Percentiles rank a stretch among this genome's conserved stretches.
These are phyloP conservation scores for Metarhizium rileyi DNA, from an alignment of 2,329 filamentous ascomycete species.

Conservation along the genomic window DNA sequence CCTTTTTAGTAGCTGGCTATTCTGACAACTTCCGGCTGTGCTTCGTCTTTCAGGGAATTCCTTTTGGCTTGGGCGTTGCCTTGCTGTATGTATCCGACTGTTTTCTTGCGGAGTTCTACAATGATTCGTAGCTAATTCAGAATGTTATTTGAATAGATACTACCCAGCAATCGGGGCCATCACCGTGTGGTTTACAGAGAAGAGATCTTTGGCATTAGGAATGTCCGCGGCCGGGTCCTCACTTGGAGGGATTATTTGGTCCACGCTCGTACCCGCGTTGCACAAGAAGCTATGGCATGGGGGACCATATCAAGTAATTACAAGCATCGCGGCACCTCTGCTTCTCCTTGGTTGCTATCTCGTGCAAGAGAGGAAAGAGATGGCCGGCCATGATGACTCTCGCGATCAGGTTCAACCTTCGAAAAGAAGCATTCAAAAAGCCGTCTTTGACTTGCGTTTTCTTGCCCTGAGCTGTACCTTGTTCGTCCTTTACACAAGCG, in stretches of 20 bases:
- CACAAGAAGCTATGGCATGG: constrained; percentile 4
- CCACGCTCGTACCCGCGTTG: constrained; percentile 15
- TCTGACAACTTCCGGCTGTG: constrained; percentile 26
- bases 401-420: constrained; percentile 7
- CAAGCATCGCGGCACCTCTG: constrained; percentile 15
- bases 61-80: constrained; percentile 30
- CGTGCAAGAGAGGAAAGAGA: constrained; percentile 16
- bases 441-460: constrained; percentile 16
- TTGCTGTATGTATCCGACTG: constrained; percentile 17
- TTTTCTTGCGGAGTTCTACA: background rate
- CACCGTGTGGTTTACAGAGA: constrained; percentile 21
- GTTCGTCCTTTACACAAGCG: constrained; percentile 19
- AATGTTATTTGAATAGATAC: constrained; percentile 11
- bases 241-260: constrained; percentile 22
- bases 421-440: constrained; percentile 15
- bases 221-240: constrained; percentile 22
- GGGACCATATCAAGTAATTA: constrained; percentile 13
- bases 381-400: constrained; percentile 9
- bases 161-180: constrained; percentile 22
- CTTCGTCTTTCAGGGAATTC: constrained; percentile 29
- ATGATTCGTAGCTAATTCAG: background rate
- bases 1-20: constrained; percentile 26
- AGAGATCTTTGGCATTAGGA: constrained; percentile 20
- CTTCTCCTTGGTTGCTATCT: constrained; percentile 17
- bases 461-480: constrained; percentile 13